These are phyloP conservation scores for Begonia peltatifolia DNA, from an alignment of 306 rosid genomes.

Conservation along the genomic window DNA sequence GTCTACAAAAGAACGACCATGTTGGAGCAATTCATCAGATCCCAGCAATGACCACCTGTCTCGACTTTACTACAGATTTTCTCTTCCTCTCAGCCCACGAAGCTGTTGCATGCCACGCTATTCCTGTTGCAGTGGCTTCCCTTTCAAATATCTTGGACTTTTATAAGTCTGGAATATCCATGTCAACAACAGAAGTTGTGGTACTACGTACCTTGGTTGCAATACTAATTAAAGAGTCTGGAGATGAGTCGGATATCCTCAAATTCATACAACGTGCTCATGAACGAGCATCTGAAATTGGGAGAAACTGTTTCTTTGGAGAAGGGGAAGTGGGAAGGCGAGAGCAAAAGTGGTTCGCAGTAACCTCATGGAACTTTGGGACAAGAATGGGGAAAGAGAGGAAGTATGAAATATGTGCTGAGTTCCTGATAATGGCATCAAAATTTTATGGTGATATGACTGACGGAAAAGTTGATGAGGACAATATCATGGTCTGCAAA, in stretches of 20 bases:
- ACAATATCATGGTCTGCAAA: slow-evolving; percentile 41
- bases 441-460: slow-evolving; percentile 30
- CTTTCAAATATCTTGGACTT: slow-evolving; percentile 55
- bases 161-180: slow-evolving; percentile 51
- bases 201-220: slow-evolving; percentile 76
- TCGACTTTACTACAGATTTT: slow-evolving; percentile 73
- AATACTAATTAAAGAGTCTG: slow-evolving; percentile 54
- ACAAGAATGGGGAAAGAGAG: slow-evolving; percentile 49
- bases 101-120: slow-evolving; percentile 86
- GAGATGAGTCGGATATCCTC: slow-evolving; percentile 46
- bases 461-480: slow-evolving; percentile 40
- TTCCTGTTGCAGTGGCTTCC: slow-evolving; percentile 67
- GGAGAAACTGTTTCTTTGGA: slow-evolving; percentile 59
- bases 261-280: slow-evolving; percentile 47
- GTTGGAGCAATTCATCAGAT: slow-evolving; percentile 55
- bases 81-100: slow-evolving; percentile 93
- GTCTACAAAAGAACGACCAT: slow-evolving; percentile 68
- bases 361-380: slow-evolving; percentile 83
- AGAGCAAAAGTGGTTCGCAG: slow-evolving; percentile 86
- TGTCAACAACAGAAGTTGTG: slow-evolving; percentile 65
- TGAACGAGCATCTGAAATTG: slow-evolving; percentile 52
- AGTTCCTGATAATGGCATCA: slow-evolving; percentile 61
- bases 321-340: slow-evolving; percentile 75
- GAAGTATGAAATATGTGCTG: slow-evolving; percentile 53
- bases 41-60: slow-evolving; percentile 72